A percentile compares a stretch with the other conserved stretches of the same genome.
Evolutionary conservation across 768 basidiomycete genomes (phyloP).

Genomic region (Pleurotus citrinopileatus): DNA sequence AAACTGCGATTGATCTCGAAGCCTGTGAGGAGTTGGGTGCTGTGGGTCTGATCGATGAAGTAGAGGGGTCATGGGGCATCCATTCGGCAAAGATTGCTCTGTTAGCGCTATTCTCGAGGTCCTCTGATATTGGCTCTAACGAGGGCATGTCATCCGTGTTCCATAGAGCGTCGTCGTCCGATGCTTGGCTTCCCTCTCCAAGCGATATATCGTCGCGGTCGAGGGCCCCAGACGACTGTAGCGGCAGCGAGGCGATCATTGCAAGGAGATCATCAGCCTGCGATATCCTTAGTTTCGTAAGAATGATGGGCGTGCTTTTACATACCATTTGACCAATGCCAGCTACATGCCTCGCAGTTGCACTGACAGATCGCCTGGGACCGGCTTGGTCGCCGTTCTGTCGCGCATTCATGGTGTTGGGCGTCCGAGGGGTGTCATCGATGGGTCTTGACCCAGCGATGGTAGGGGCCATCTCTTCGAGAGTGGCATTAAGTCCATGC

Average conservation of each 20-base stretch:
- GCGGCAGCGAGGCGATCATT: neutral
- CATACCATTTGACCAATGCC: slow-evolving; percentile 2
- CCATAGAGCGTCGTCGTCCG: neutral
- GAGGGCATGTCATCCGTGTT: neutral
- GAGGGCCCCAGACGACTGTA: neutral
- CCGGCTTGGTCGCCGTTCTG: neutral
- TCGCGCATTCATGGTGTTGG: neutral
- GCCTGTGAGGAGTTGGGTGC: neutral
- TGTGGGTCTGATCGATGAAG: neutral
- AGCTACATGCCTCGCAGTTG: neutral
- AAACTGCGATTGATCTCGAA: neutral
- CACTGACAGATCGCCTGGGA: neutral
- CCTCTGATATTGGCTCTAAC: neutral
- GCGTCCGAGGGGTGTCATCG: neutral
- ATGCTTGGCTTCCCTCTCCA: neutral
- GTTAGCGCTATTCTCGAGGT: neutral
- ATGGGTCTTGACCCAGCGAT: neutral
- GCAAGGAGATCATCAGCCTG: slow-evolving; percentile 3
- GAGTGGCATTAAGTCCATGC: neutral
- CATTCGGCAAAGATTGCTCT: slow-evolving; percentile 5
- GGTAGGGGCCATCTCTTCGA: neutral
- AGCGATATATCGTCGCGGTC: neutral
- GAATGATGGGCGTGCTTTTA: too few relatives aligned
- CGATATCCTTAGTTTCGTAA: neutral
- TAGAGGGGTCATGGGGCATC: neutral